These are phyloP conservation scores for Trichocomaceae sp. DNA, from an alignment of 2,329 filamentous ascomycete species.

Conservation along the genomic window DNA sequence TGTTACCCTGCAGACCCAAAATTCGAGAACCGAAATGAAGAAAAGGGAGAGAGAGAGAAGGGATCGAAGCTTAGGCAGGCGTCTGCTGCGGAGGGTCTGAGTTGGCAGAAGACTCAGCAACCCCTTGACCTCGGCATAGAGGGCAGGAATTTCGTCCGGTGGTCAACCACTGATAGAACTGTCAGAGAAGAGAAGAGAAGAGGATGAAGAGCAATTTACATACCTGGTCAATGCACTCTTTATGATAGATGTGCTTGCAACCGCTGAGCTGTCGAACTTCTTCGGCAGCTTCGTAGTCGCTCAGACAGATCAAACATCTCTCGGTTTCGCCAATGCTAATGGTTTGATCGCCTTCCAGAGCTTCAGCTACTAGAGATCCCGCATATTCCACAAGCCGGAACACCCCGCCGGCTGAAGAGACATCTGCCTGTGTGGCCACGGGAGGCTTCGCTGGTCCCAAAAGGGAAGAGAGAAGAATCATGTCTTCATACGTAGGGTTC, in stretches of 20 bases:
- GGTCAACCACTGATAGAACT: constrained; percentile 10
- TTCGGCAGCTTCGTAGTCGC: constrained; percentile 58
- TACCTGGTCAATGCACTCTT: constrained; percentile 64
- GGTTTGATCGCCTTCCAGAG: constrained; percentile 33
- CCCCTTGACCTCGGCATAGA: constrained; percentile 35
- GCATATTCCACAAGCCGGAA: constrained; percentile 46
- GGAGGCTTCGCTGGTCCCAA: constrained; percentile 63
- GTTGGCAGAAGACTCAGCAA: constrained; percentile 29
- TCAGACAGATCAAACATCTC: constrained; percentile 60
- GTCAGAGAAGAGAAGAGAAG: background rate
- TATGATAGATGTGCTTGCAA: constrained; percentile 62
- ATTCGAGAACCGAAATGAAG: background rate
- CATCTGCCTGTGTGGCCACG: constrained; percentile 59
- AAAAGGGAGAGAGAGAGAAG: background rate
- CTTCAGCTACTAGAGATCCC: constrained; percentile 42
- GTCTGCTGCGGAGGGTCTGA: constrained; percentile 12
- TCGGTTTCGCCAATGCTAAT: constrained; percentile 42
- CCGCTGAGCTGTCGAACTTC: constrained; percentile 55
- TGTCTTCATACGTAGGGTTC: constrained; percentile 64
- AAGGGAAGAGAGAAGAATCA: constrained; percentile 61
- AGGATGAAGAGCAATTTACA: constrained; percentile 17
- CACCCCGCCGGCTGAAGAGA: constrained; percentile 56
- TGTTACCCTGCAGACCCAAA: background rate
- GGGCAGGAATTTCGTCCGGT: constrained; percentile 34
- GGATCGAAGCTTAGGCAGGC: background rate